Evolutionary conservation across 768 basidiomycete genomes (phyloP), one percentile per base, ranked within the genome.

Genomic region (Phaffia tasmanica): DNA sequence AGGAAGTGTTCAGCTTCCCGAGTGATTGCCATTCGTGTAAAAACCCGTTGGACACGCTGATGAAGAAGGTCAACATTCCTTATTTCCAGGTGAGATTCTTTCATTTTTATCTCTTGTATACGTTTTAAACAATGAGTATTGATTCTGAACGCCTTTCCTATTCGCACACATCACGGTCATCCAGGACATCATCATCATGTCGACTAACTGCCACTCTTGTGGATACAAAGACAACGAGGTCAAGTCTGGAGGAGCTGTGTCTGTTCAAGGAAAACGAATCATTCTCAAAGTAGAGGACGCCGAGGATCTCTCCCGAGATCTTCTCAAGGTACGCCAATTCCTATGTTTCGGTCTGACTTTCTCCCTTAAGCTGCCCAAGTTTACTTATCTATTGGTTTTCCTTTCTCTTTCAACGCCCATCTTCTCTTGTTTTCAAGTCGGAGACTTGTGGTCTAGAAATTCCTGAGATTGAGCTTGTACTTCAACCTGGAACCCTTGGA

Each of bases 151-250:
- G 32, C 7, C 3, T n/a, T 47, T 54, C 29, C 49, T 23, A n/a
- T 4, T 25, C 57, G 35, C 7, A 2, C 21, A 14, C 57, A 35
- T 11, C 21, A 19, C 35, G 32, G 3, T 51, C 3, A 3, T 32
- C n/a, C 70, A 95, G 93, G 92, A 99, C 72, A 86, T 91, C 64
- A 78, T 98, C 63, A 94, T 98, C 77, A 97, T 97, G 92, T 94
- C 94, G 27, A 93, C 93, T 7, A 97, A 95, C 75, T 98, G 95
- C 75, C 89, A 92, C 66, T 77, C 79, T 61, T 99, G 95, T 76
- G 95, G 95, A 1, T 99, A 98, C 77, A 82, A 89, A 65, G 95
- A 99, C 77, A 98, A 93, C 73, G 95, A 99, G 78, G 87, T 99
- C 73, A 99, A 99, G 76, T 88, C 90, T 6, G 90, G 94, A 25